These are phyloP conservation scores for Nicotiana noctiflora DNA, from an alignment of 257 asterid genomes.

Conservation along the genomic window DNA sequence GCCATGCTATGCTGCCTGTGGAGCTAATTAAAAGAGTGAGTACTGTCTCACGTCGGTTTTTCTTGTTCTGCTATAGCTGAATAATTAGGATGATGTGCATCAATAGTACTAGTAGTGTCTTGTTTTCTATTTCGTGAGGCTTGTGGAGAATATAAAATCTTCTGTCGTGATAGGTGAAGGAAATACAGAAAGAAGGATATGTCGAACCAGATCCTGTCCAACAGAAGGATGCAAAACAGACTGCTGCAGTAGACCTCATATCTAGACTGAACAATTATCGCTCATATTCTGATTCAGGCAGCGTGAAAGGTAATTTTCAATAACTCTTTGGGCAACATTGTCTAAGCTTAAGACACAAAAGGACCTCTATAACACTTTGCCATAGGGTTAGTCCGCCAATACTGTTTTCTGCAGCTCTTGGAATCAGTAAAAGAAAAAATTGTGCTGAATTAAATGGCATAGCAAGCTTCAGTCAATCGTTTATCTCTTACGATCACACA, in stretches of 20 bases:
- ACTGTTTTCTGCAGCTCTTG: not conserved
- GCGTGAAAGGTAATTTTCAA: slow-evolving; percentile 45
- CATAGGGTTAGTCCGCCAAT: not conserved
- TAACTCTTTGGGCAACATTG: not conserved
- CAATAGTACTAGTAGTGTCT: not conserved
- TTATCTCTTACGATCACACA: too few relatives aligned
- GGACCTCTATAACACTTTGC: not conserved
- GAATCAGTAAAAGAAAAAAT: not conserved
- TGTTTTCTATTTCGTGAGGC: not conserved
- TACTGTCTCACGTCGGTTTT: not conserved
- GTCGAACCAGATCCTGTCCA: slow-evolving; percentile 40
- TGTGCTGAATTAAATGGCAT: not conserved
- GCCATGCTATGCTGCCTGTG: slow-evolving; percentile 66
- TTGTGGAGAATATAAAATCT: not conserved
- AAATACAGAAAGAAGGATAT: slow-evolving; percentile 48
- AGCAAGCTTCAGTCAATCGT: not conserved
- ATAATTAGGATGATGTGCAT: not conserved
- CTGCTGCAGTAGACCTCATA: slow-evolving; percentile 68
- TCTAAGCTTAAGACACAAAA: not conserved
- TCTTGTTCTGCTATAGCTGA: not conserved
- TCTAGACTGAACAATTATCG: slow-evolving; percentile 74
- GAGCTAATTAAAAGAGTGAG: slow-evolving; percentile 83
- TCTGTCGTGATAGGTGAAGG: slow-evolving; percentile 52
- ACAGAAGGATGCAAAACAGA: slow-evolving; percentile 65
- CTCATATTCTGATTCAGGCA: slow-evolving; percentile 70